Percentiles rank a stretch among this genome's conserved stretches.
Conservation (phyloP, 2,329 filamentous ascomycete genomes). For the Diaporthe capsici region DNA sequence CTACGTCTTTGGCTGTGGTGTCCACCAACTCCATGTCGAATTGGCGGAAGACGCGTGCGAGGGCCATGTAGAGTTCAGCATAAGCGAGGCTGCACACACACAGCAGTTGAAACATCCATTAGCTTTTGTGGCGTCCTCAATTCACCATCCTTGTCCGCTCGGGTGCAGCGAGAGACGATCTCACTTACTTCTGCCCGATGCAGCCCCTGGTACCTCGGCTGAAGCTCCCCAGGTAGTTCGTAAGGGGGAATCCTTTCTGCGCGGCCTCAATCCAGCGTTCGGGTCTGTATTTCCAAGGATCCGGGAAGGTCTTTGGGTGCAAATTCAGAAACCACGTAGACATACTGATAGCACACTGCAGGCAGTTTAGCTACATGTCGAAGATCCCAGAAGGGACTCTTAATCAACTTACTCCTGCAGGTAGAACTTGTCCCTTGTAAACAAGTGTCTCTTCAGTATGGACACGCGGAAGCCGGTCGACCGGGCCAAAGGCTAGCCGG, state of each 20-base stretch:
- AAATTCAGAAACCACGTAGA: neutral
- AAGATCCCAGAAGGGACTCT: rapidly evolving
- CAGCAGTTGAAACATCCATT: neutral
- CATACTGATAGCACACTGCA: neutral
- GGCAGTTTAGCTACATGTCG: neutral
- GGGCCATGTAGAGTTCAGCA: neutral
- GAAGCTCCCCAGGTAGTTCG: neutral
- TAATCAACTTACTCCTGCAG: neutral
- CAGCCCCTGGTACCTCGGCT: neutral
- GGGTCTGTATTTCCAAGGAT: neutral
- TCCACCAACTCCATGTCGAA: neutral
- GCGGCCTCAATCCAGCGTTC: neutral
- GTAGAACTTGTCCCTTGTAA: neutral
- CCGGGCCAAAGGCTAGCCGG: neutral
- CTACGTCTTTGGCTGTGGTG: neutral
- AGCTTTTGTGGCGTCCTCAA: neutral
- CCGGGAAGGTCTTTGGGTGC: neutral
- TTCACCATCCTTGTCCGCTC: neutral
- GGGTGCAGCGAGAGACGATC: too few relatives aligned
- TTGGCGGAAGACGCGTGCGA: neutral
- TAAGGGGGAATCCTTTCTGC: neutral
- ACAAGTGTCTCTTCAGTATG: neutral
- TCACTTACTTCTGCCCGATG: neutral
- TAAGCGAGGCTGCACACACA: neutral
- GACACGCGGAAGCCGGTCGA: neutral